Evolutionary conservation across 768 basidiomycete genomes (phyloP).

Genomic region (Chiua virens): DNA sequence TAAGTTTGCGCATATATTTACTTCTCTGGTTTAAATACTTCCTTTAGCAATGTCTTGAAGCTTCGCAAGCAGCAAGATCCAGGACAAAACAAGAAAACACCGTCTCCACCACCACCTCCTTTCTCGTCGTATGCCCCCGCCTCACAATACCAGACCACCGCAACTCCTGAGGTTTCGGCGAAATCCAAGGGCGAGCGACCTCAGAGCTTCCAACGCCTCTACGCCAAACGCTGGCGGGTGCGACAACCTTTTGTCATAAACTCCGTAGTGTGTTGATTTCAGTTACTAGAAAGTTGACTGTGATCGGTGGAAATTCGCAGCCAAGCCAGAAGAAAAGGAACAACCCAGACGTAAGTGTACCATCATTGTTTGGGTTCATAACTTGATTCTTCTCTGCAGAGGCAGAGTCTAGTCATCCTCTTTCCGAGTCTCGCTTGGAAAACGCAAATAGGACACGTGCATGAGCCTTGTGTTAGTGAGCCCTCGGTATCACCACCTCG

Average conservation of each 20-base stretch:
- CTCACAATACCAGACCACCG: neutral
- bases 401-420: neutral
- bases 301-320: slow-evolving; percentile 16
- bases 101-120: slow-evolving; percentile 6
- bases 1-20: slow-evolving; percentile 34
- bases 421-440: neutral
- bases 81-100: slow-evolving; percentile 6
- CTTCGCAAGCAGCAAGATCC: slow-evolving; percentile 38
- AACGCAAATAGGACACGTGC: neutral
- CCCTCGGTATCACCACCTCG: neutral
- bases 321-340: slow-evolving; percentile 9
- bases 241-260: neutral
- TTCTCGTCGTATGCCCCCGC: neutral
- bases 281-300: slow-evolving; percentile 8
- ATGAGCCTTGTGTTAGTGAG: neutral
- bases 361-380: neutral
- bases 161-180: neutral
- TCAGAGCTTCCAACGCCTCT: slow-evolving; percentile 10
- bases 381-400: slow-evolving; percentile 1
- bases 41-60: slow-evolving; percentile 45
- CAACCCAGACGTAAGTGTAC: slow-evolving; percentile 9
- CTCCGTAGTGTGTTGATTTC: neutral
- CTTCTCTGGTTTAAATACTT: neutral
- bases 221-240: slow-evolving; percentile 30
- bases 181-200: slow-evolving; percentile 8